Evolutionary conservation across 169 alveolate species (phyloP).

Genomic region (Plasmodium gonderi): DNA sequence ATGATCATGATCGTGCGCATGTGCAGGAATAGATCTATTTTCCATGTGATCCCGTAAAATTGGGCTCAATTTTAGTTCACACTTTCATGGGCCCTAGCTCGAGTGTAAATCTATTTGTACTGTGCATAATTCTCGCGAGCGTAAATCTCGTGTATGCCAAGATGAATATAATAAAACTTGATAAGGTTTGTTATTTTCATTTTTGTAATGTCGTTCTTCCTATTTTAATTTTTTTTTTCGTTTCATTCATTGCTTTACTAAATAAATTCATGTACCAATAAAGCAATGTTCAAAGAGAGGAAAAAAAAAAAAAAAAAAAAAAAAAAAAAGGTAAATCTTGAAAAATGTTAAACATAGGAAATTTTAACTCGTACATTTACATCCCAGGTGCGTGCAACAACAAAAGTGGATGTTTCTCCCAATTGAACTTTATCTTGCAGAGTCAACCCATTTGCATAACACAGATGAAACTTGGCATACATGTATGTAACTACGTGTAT

Average conservation of each 20-base stretch:
- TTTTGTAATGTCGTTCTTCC: too few species aligned
- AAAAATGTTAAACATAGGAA: not conserved
- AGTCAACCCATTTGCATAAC: not conserved
- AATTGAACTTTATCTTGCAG: not conserved
- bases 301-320: not conserved
- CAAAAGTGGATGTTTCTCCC: not conserved
- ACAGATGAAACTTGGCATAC: not conserved
- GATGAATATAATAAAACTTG: too few species aligned
- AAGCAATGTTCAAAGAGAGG: not conserved
- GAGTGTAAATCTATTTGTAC: too few species aligned
- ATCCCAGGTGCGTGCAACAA: not conserved
- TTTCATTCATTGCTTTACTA: too few species aligned
- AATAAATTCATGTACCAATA: too few species aligned
- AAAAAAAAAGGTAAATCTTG: not conserved
- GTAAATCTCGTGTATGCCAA: too few species aligned
- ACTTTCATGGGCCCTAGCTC: too few species aligned
- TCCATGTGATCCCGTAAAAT: constrained; percentile 34
- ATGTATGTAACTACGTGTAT: not conserved
- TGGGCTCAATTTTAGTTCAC: not conserved
- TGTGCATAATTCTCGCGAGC: too few species aligned
- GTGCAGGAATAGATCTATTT: not conserved
- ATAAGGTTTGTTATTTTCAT: too few species aligned
- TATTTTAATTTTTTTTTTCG: too few species aligned
- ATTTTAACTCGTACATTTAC: not conserved
- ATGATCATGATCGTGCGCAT: not conserved